phyloP scores from a whole-genome alignment of 805 yeast genomes.

The Millerago galiae region DNA sequence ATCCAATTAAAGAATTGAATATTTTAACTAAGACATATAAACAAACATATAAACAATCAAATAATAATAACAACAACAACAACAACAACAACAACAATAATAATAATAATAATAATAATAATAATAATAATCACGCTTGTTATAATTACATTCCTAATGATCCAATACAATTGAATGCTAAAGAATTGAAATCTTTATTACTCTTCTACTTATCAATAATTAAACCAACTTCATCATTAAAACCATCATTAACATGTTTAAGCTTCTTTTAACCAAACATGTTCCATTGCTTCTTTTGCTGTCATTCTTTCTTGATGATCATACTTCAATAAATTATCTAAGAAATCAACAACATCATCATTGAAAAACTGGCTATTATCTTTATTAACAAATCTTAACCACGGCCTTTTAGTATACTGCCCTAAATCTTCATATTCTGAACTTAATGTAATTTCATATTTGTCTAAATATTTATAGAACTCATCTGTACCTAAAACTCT shows the following conservation, averaged over 20 bases:
- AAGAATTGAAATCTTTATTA: background rate
- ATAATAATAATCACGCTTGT: too few species aligned
- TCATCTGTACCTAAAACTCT: slow-evolving; percentile 82
- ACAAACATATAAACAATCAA: too few species aligned
- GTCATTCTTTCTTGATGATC: slow-evolving; percentile 87
- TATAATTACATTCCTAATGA: too few species aligned
- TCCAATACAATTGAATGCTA: too few species aligned
- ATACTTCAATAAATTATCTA: slow-evolving; percentile 67
- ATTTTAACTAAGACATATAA: too few species aligned
- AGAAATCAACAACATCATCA: slow-evolving; percentile 57
- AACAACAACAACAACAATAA: too few species aligned
- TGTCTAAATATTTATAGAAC: slow-evolving; percentile 55
- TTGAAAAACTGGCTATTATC: slow-evolving; percentile 45
- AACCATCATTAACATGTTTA: slow-evolving; percentile 12
- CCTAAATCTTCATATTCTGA: slow-evolving; percentile 78
- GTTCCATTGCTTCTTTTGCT: slow-evolving; percentile 82
- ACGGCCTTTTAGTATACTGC: slow-evolving; percentile 57
- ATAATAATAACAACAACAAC: too few species aligned
- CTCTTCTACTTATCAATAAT: background rate
- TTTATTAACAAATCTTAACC: slow-evolving; percentile 55
- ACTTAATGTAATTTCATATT: slow-evolving; percentile 64
- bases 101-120: too few species aligned
- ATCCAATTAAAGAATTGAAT: too few species aligned
- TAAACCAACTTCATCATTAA: background rate
- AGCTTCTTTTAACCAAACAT: slow-evolving; percentile 48